These are phyloP conservation scores for Myriangium duriaei DNA, from an alignment of 2,329 filamentous ascomycete genomes.

Conservation along the genomic window DNA sequence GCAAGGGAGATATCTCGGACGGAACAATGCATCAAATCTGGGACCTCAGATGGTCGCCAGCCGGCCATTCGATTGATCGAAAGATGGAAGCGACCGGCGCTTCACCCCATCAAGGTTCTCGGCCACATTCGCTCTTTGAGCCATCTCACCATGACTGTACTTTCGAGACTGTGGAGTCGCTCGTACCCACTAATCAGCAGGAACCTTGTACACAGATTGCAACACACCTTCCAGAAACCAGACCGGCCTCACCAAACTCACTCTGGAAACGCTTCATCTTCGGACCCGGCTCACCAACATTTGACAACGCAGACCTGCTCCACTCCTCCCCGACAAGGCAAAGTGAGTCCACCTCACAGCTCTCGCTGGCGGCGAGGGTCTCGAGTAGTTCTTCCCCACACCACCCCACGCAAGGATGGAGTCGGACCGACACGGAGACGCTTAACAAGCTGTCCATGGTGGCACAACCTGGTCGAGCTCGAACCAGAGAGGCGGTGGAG, in stretches of 20 bases:
- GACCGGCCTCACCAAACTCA: not conserved
- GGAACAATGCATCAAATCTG: no score
- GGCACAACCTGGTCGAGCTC: not conserved
- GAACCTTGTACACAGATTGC: no score
- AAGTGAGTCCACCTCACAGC: not conserved
- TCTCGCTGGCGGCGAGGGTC: not conserved
- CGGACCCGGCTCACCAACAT: not conserved
- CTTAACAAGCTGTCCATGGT: not conserved
- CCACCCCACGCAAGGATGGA: not conserved
- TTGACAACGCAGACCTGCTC: not conserved
- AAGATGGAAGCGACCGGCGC: no score
- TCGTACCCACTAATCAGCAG: no score
- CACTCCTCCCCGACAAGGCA: not conserved
- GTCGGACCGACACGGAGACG: not conserved
- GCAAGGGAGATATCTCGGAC: no score
- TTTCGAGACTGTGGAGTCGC: no score
- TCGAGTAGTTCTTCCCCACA: not conserved
- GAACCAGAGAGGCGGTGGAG: not conserved
- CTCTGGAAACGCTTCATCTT: not conserved
- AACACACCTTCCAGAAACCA: no score
- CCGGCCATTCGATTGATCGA: no score
- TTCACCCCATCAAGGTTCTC: no score
- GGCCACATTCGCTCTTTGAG: no score
- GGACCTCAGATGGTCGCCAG: no score
- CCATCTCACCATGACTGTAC: no score